phyloP scores from a whole-genome alignment of 2,329 filamentous ascomycete species.

The Colletotrichum limetticola region DNA sequence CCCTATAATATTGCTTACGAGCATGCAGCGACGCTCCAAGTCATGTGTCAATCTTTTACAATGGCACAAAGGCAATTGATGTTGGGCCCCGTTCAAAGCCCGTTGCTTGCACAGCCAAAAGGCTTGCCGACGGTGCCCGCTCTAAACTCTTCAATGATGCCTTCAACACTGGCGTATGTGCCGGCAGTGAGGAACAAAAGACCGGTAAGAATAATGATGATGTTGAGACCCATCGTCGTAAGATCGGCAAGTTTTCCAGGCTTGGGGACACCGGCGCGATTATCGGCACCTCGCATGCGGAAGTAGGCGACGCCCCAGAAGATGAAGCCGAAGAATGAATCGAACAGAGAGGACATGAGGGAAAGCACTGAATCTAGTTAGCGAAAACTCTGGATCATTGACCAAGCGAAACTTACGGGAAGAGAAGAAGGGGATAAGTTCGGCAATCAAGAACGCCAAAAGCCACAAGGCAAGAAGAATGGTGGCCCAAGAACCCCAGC shows the following conservation, averaged over 20 bases:
- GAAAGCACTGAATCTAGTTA: constrained; percentile 63
- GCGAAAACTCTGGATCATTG: constrained; percentile 36
- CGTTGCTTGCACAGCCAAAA: constrained; percentile 80
- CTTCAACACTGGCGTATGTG: constrained; percentile 82
- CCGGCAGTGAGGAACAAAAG: constrained; percentile 85
- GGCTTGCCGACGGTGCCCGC: constrained; percentile 73
- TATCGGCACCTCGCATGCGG: constrained; percentile 76
- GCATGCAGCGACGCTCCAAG: neutral
- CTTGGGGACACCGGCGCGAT: constrained; percentile 62
- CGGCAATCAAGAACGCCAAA: constrained; percentile 90
- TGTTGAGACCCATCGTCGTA: constrained; percentile 73
- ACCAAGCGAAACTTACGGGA: constrained; percentile 61
- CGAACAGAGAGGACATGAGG: constrained; percentile 88
- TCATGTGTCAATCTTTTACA: neutral
- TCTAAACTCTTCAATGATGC: constrained; percentile 79
- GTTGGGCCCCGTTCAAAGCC: constrained; percentile 38
- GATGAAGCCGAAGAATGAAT: constrained; percentile 95
- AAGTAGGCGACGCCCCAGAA: constrained; percentile 90
- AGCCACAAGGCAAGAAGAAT: constrained; percentile 82
- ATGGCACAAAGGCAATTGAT: neutral
- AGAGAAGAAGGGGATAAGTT: constrained; percentile 93
- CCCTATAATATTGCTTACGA: neutral
- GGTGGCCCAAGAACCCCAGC: constrained; percentile 81
- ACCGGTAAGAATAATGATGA: constrained; percentile 78
- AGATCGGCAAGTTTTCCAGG: constrained; percentile 62